Base-by-base conservation (phyloP, 306 rosid species). In the Rosa multiflora region DNA sequence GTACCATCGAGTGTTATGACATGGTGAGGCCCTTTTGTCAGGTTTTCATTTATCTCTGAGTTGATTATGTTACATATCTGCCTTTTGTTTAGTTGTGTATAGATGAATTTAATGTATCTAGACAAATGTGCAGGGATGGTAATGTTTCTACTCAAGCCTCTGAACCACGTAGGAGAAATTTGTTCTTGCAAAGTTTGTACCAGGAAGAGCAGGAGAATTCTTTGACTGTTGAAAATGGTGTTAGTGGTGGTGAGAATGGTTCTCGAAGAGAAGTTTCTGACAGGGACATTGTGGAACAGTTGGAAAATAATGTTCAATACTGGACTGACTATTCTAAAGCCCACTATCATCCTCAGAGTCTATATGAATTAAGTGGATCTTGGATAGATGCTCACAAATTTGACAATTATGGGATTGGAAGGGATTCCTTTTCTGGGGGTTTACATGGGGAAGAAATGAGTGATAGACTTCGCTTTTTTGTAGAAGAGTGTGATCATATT, bases 311-410 rank as follows among this genome's bases (percentile, higher is more conserved):
- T 76, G 95, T 89, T 64, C 83, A 84, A 40, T 89, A 76, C 85
- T 92, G 98, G 98, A 88, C 97, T 48, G 98, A 94, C 87, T 94
- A 88, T 88, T 92, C 98, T 71, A 94, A 94, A 87, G 93, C 91
- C 79, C 93, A 94, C 78, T 94, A 86, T 76, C 99, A 94, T 84
- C 97, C 92, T 46, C 90, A 80, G 68, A 92, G 97, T 85, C 82
- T 94, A 20, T 88, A 89, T 82, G 95, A 94, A 78, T 80, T 92
- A 74, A 87, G 77, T 80, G 97, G 97, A 68, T 86, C 70, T 15
- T 91, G 97, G 95, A 49, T 79, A 77, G 86, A 84, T 69, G 79
- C 63, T 86, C 85, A 82, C 43, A 86, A 87, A 47, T 94, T 94
- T 82, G 81, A 89, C 88, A 89, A 86, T 87, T 91, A 91, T 78